These are phyloP conservation scores for Hemisphaericaspora xylofermentans DNA, from an alignment of 1,139 yeast species.

Conservation along the genomic window DNA sequence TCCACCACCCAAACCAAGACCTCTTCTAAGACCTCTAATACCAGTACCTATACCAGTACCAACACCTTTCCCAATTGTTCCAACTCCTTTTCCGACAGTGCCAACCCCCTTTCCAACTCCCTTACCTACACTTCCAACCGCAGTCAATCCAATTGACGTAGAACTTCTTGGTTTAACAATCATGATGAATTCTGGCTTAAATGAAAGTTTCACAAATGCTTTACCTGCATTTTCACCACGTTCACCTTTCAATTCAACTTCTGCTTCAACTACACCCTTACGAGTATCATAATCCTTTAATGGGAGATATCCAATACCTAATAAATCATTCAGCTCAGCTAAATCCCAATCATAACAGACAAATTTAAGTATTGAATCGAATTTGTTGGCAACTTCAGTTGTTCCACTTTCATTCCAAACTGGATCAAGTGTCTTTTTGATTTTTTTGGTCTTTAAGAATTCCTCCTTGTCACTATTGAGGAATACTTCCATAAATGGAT, in stretches of 20 bases:
- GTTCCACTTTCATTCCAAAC: conserved; percentile 71
- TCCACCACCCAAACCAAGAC: conserved; percentile 28
- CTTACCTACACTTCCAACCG: conserved; percentile 31
- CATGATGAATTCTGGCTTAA: conserved; percentile 69
- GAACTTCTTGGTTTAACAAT: conserved; percentile 39
- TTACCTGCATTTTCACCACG: conserved; percentile 64
- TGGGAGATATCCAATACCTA: conserved; percentile 66
- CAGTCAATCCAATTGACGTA: conserved; percentile 41
- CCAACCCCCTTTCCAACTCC: conserved; percentile 50
- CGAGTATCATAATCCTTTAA: conserved; percentile 62
- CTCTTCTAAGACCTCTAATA: conserved; percentile 38
- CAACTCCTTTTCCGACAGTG: conserved; percentile 33
- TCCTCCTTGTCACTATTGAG: conserved; percentile 60
- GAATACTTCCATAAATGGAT: conserved; percentile 75
- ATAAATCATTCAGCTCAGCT: conserved; percentile 79
- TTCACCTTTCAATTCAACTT: conserved; percentile 55
- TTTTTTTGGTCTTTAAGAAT: conserved; percentile 70
- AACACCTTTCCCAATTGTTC: conserved; percentile 47
- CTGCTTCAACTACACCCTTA: conserved; percentile 47
- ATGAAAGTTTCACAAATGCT: conserved; percentile 56
- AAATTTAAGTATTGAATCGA: conserved; percentile 56
- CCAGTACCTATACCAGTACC: conserved; percentile 50
- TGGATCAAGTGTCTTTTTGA: conserved; percentile 86
- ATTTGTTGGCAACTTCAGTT: conserved; percentile 56
- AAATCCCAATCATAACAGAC: conserved; percentile 88